Conservation (phyloP, 1,284 basidiomycete genomes). For the Singerocomus inundabilis region DNA sequence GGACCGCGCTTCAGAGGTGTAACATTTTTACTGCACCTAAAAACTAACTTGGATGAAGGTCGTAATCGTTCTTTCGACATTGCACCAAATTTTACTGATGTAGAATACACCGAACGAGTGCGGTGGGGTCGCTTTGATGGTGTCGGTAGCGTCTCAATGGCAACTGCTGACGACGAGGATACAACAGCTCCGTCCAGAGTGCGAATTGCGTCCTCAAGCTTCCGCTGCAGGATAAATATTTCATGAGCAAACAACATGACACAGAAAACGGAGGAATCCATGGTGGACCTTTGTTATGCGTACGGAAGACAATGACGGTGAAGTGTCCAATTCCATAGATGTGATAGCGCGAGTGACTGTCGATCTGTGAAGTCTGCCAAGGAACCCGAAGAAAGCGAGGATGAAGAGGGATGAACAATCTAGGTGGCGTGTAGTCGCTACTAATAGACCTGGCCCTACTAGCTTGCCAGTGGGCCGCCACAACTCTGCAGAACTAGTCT, state of each 20-base stretch:
- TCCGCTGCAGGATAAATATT: slow-evolving; percentile 46
- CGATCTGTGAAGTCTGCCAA: too few species aligned
- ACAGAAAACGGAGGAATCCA: background rate
- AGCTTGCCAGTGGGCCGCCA: too few species aligned
- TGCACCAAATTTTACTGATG: slow-evolving; percentile 72
- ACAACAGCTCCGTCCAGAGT: slow-evolving; percentile 59
- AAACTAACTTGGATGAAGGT: slow-evolving; percentile 37
- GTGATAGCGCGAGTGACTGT: background rate
- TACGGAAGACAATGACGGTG: slow-evolving; percentile 24
- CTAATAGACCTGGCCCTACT: too few species aligned
- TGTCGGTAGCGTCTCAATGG: slow-evolving; percentile 37
- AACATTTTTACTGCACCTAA: background rate
- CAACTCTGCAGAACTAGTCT: background rate
- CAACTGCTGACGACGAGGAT: slow-evolving; percentile 26
- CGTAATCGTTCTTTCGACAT: slow-evolving; percentile 45
- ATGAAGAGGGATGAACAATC: too few species aligned
- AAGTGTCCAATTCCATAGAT: slow-evolving; percentile 17
- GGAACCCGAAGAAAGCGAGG: too few species aligned
- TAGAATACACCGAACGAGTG: slow-evolving; percentile 65
- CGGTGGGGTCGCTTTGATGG: slow-evolving; percentile 53
- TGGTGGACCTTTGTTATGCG: slow-evolving; percentile 32
- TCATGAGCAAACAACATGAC: slow-evolving; percentile 1
- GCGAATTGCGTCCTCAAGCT: slow-evolving; percentile 71
- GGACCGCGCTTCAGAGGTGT: slow-evolving; percentile 15
- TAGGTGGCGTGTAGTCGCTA: too few species aligned